These are phyloP conservation scores for Escovopsis sp. DNA, from an alignment of 2,329 filamentous ascomycete species.

Conservation along the genomic window DNA sequence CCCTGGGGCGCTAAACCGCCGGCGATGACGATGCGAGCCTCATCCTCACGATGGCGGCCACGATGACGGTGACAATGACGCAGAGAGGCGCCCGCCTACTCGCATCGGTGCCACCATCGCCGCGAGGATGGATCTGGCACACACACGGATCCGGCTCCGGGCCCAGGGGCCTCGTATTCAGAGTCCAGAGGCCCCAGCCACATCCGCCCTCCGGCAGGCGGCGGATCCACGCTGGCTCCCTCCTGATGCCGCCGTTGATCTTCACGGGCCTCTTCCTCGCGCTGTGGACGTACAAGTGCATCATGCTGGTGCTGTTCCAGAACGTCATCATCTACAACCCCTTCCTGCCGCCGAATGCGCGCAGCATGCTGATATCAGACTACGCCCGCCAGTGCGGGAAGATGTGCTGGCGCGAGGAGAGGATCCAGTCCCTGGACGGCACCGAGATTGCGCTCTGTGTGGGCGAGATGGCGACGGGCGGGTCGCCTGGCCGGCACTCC, in stretches of 20 bases:
- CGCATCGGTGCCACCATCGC: too few relatives aligned
- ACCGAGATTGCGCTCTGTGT: constrained; percentile 49
- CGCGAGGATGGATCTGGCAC: too few relatives aligned
- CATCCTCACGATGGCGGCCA: too few relatives aligned
- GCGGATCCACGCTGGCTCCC: constrained; percentile 17
- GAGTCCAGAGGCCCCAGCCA: background rate
- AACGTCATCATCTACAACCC: constrained; percentile 76
- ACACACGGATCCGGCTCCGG: too few relatives aligned
- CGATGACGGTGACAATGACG: too few relatives aligned
- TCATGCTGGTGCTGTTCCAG: constrained; percentile 64
- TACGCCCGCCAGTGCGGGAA: constrained; percentile 45
- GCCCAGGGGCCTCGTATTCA: too few relatives aligned
- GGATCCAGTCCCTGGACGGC: constrained; percentile 46
- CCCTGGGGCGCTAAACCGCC: too few relatives aligned
- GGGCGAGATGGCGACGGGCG: constrained; percentile 21
- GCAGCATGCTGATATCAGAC: constrained; percentile 50
- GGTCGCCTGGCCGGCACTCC: constrained; percentile 1
- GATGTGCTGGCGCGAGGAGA: constrained; percentile 52
- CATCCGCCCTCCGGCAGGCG: constrained; percentile 7
- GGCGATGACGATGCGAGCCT: too few relatives aligned
- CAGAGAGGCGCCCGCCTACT: too few relatives aligned
- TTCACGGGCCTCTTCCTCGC: constrained; percentile 51
- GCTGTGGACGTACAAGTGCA: constrained; percentile 52
- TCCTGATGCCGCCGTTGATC: constrained; percentile 50
- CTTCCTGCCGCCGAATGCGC: constrained; percentile 55